These are phyloP conservation scores for Kazachstania sp. DNA, from an alignment of 1,139 yeast genomes.

Conservation along the genomic window DNA sequence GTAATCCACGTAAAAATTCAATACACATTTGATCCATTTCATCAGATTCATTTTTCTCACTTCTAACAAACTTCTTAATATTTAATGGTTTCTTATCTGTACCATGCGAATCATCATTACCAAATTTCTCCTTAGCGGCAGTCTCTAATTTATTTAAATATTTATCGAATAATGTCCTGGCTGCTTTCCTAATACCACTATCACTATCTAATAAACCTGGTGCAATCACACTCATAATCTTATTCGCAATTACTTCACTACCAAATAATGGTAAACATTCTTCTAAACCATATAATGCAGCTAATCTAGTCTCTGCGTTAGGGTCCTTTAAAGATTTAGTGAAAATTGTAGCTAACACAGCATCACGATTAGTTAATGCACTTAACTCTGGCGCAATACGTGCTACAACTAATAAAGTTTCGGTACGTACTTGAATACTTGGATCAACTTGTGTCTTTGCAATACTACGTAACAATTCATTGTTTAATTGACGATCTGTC, in stretches of 20 bases:
- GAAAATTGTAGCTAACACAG: conserved; percentile 80
- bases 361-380: conserved; percentile 39
- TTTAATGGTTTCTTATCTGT: conserved; percentile 7
- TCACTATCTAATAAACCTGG: conserved; percentile 74
- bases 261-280: conserved; percentile 57
- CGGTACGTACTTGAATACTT: conserved; percentile 75
- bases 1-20: not conserved
- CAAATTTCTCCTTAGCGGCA: conserved; percentile 52
- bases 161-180: conserved; percentile 54
- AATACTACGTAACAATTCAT: conserved; percentile 68
- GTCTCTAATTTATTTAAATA: conserved; percentile 57
- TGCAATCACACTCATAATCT: conserved; percentile 78
- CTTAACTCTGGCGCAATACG: conserved; percentile 61
- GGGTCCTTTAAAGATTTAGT: conserved; percentile 77
- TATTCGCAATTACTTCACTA: conserved; percentile 70
- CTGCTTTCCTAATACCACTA: conserved; percentile 61
- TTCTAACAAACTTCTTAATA: not conserved
- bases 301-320: conserved; percentile 65
- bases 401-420: conserved; percentile 70
- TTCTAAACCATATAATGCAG: conserved; percentile 69
- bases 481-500: conserved; percentile 74
- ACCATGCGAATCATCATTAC: conserved; percentile 31
- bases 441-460: conserved; percentile 87
- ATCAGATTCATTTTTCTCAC: not conserved
- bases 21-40: conserved; percentile 1